Evolutionary conservation across 73 alveolate genomes (phyloP), one percentile per base, ranked within the genome.

Genomic region (Blepharisma stoltei): DNA sequence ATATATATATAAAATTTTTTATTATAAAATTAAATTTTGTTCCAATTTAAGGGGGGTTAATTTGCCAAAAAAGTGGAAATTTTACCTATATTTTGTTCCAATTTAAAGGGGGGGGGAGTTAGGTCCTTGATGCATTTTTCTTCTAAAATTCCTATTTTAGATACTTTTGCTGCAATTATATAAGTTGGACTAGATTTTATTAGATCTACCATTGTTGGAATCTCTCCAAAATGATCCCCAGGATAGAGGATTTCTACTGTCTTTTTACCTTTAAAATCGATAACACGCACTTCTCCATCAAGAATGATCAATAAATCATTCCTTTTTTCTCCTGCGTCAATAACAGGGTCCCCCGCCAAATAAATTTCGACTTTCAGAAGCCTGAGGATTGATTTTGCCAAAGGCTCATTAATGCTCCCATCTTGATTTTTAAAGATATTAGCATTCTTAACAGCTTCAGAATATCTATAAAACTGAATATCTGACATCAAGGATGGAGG

Each of bases 181-280:
- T n/a, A n/a, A 0, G 73, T 60, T 38, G 23, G 18, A 2, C 46
- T 8, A 5, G 47, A 1, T 20, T 25, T 25, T 18, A 81, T n/a
- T 69, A 11, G 14, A 50, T 76, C 21, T 43, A 81, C 6, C 54
- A 27, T 46, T 78, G 76, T 6, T 8, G 37, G 20, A 23, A 71
- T 6, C 60, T 77, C 54, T 78, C 83, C 95, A 84, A 71, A 88
- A 68, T 75, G 88, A 23, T 84, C 54, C 6, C 95, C 95, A 44
- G 81, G 44, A 7, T 55, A 49, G 75, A 88, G 46, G 11, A 50
- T 45, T 32, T 83, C 85, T 6, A 88, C 46, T 8, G 23, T 20
- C 8, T 79, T 37, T 6, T 84, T 88, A 32, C 82, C 71, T 1
- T 76, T 60, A 7, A 77, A n/a, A 66, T 89, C 88, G 49, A 84